Conservation (phyloP, 1,284 basidiomycete species). For the Fistulina hepatica region DNA sequence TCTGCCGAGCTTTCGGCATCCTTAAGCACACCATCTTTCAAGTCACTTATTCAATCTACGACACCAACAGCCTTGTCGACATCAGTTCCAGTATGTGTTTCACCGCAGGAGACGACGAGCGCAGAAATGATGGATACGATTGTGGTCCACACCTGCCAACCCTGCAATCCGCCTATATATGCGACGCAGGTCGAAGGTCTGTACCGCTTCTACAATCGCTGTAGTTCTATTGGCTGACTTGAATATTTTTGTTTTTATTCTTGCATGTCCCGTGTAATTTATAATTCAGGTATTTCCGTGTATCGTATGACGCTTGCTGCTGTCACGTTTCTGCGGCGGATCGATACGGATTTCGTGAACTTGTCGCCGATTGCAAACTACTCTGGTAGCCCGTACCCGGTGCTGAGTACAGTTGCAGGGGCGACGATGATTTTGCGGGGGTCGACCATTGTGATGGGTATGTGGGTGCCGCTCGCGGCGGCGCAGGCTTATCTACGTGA, state of each 20-base stretch:
- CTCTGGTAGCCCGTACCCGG: conserved; percentile 28
- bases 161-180: conserved; percentile 46
- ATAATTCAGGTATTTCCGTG: conserved; percentile 47
- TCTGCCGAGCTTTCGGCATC: too few relatives aligned
- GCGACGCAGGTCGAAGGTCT: conserved; percentile 59
- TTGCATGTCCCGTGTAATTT: conserved; percentile 8
- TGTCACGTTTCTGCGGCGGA: conserved; percentile 46
- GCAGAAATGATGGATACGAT: conserved; percentile 23
- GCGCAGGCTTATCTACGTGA: conserved; percentile 41
- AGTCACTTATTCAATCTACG: conserved; percentile 26
- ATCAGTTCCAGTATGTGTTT: conserved; percentile 24
- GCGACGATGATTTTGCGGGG: conserved; percentile 37
- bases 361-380: conserved; percentile 44
- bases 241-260: conserved; percentile 8
- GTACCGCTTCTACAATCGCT: conserved; percentile 17
- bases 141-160: conserved; percentile 48
- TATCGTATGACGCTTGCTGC: conserved; percentile 53
- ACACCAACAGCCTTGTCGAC: conserved; percentile 19
- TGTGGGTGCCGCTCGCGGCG: conserved; percentile 52
- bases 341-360: conserved; percentile 67
- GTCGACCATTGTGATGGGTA: conserved; percentile 40
- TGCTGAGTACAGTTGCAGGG: conserved; percentile 29
- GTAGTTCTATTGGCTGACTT: conserved; percentile 6
- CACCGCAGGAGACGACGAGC: conserved; percentile 27
- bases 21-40: conserved; percentile 29